Evolutionary conservation across 352 stramenopile genomes (phyloP), one percentile per base, ranked within the genome.

Genomic region (Globisporangium acanthophoron): DNA sequence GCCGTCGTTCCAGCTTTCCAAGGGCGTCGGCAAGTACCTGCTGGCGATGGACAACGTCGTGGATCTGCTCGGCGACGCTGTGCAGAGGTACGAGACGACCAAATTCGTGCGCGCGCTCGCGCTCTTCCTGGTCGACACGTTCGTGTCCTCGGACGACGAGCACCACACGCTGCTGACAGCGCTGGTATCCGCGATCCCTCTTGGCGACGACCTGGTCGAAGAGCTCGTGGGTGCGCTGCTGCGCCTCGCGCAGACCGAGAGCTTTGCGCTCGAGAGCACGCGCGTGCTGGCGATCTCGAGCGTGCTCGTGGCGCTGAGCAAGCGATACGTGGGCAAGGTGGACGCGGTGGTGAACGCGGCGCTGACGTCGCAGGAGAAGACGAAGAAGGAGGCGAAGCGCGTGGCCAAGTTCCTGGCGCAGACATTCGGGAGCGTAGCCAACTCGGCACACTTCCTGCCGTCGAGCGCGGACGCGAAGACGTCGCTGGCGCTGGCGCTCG

Each of bases 371-470:
- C 59, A 74, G 15, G 58, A 54, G 5, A 68, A 64, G 16, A 67
- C 76, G 24, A 81, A 74, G 31, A 78, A 85, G 46, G 62, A 70
- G 40, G 67, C 73, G 46, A 83, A 87, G 65, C 69, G 70, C 27
- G 54, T 88, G n/a, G 73, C 72, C 58, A 61, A 65, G 56, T 93
- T 93, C 57, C 39, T 93, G 13, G 70, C 73, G 20, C 67, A 71
- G 29, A 90, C 84, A 29, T 91, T 93, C 59, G 65, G 76, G 20
- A 78, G 80, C 41, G 69, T 93, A 8, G 70, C 84, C 4, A 89
- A 90, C 61, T 91, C 84, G 52, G 78, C 84, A 9, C 80, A 90
- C 57, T 93, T 91, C 63, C 59, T 93, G 52, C 79, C 80, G 13
- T 80, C 74, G 1, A 70, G 63, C 33, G 71, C 67, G 5, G 73